Base-by-base conservation (phyloP, 2,329 filamentous ascomycete species). In the Periconia sp. region DNA sequence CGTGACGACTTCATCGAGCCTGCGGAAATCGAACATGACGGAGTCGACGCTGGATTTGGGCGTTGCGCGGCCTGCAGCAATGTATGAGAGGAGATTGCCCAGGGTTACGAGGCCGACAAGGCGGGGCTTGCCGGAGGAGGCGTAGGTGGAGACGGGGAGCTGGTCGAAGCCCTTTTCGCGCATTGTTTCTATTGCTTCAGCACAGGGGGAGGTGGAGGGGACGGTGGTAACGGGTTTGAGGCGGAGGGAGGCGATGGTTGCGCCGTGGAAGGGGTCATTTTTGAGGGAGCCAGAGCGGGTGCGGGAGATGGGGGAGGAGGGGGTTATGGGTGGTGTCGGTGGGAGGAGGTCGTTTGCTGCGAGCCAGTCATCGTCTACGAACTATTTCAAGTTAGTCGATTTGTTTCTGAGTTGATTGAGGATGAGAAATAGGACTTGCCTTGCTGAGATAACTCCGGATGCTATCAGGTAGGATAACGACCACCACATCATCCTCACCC, bases 301-400 rank as follows among this genome's bases (percentile, higher is more conserved):
- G 72, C 65, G 52, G 66, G 58, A 61, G 43, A 60, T 43, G 52
- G 59, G 51, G 41, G 69, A 52, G 23, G 57, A 52, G 40, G 57
- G 59, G 45, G 46, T 51, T 3, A 50, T 31, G 36, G 66, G 77
- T 48, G 75, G 81, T 38, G 76, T 83, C 52, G 74, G 79, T 26
- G 89, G 83, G 18, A 97, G 81, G 17, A 99, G 88, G 68, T 92
- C 87, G 74, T 99, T 99, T 52, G 94, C 94, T 10, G 91, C 92
- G 42, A 99, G 85, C 95, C 94, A 99, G 77, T 97, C 94, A 67
- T 99, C 95, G 68, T 99, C 94, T 55, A 91, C 91, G 68, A 99
- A 99, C 82, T 81, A 39, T 9, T 5, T 45, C 5, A 2, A 4
- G 48, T 65, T 43, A 65, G 58, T 35, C 42, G 40, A 15, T 1